Evolutionary conservation across 345 rosid species (phyloP).

Genomic region (Mercurialis annua): DNA sequence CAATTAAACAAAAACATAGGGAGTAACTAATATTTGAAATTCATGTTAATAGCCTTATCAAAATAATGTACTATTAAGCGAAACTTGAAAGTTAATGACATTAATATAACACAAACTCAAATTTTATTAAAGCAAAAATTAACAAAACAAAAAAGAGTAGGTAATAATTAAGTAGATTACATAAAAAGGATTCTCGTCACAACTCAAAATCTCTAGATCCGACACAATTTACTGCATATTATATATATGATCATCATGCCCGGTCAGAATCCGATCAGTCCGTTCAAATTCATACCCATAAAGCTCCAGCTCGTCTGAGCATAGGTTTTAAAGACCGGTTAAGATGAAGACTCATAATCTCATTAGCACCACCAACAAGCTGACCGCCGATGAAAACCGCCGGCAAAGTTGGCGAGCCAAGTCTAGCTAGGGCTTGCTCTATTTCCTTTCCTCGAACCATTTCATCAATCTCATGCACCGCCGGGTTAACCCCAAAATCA

Average conservation of each 20-base stretch:
- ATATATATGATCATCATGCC: no score
- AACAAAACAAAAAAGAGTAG: not conserved
- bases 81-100: no score
- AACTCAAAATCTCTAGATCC: not conserved
- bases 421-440: constrained; percentile 69
- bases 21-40: no score
- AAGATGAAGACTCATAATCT: constrained; percentile 86
- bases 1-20: no score
- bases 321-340: constrained; percentile 63
- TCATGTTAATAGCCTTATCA: no score
- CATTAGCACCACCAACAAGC: constrained; percentile 80
- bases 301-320: constrained; percentile 78
- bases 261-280: no score
- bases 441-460: constrained; percentile 61
- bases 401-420: constrained; percentile 66
- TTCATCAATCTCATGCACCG: constrained; percentile 69
- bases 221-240: no score
- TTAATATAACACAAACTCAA: not conserved
- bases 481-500: constrained; percentile 74
- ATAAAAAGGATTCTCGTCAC: not conserved
- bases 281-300: constrained; percentile 84
- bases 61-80: no score
- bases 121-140: not conserved
- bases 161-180: not conserved
- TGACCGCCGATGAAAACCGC: constrained; percentile 78